phyloP scores from a whole-genome alignment of 2,329 filamentous ascomycete genomes.

The Monosporascus cannonballus region DNA sequence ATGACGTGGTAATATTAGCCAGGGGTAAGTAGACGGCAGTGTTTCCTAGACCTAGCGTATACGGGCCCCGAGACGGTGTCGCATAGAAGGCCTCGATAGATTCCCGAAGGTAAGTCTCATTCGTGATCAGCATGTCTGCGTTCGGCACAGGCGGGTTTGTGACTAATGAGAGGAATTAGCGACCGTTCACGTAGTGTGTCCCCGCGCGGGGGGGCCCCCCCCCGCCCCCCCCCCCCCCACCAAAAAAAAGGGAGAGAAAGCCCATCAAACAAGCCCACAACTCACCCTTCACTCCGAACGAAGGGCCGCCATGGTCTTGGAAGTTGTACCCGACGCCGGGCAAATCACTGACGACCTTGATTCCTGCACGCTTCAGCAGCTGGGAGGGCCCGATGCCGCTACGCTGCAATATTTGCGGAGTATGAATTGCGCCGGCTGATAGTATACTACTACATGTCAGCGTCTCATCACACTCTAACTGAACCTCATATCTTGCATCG shows the following conservation, averaged over 20 bases:
- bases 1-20: slow-evolving; percentile 15
- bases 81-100: slow-evolving; percentile 24
- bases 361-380: background rate
- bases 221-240: too few species aligned
- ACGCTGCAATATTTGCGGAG: background rate
- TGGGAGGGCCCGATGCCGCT: background rate
- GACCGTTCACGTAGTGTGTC: background rate
- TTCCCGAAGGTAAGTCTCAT: slow-evolving; percentile 26
- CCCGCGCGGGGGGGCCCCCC: too few species aligned
- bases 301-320: background rate
- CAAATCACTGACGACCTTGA: background rate
- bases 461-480: background rate
- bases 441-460: background rate
- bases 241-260: too few species aligned
- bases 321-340: background rate
- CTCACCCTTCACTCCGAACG: background rate
- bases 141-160: background rate
- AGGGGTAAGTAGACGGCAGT: slow-evolving; percentile 21
- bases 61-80: slow-evolving; percentile 28
- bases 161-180: background rate
- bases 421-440: background rate
- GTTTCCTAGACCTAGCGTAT: slow-evolving; percentile 28
- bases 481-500: too few species aligned
- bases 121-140: slow-evolving; percentile 12
- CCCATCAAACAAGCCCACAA: too few species aligned